These are phyloP conservation scores for Termitomyces sp. DNA, from an alignment of 768 basidiomycete genomes.

Conservation along the genomic window DNA sequence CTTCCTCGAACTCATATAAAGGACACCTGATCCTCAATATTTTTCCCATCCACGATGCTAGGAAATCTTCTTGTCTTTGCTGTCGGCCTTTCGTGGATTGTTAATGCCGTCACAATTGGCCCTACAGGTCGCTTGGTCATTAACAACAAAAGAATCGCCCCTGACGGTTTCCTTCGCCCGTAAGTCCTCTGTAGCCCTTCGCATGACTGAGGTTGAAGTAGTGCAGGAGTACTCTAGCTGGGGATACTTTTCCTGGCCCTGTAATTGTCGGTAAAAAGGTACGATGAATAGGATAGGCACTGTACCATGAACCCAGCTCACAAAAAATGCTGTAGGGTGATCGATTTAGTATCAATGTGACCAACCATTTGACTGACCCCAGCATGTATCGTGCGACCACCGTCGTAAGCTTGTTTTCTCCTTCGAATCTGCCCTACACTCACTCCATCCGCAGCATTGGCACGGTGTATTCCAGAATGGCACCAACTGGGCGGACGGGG, in stretches of 20 bases:
- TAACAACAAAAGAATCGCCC: constrained; percentile 6
- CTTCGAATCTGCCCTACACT: neutral
- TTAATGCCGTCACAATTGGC: constrained; percentile 5
- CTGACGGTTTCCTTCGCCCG: constrained; percentile 7
- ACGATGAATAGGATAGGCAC: neutral
- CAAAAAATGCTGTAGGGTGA: neutral
- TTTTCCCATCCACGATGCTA: neutral
- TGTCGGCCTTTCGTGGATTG: neutral
- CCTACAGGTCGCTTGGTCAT: constrained; percentile 4
- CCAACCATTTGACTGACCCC: constrained; percentile 3
- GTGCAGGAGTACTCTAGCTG: constrained; percentile 2
- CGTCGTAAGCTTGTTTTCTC: neutral
- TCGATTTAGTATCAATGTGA: constrained; percentile 6
- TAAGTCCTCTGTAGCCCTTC: neutral
- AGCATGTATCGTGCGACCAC: constrained; percentile 9
- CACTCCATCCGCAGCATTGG: constrained; percentile 29
- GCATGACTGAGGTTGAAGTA: neutral
- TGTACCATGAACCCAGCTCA: no score
- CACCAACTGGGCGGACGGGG: constrained; percentile 39
- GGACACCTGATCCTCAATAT: neutral
- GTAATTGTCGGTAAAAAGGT: constrained; percentile 6
- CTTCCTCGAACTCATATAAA: neutral
- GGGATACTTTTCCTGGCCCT: constrained; percentile 5
- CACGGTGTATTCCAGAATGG: constrained; percentile 32
- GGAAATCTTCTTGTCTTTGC: neutral